phyloP scores from a whole-genome alignment of 1,284 basidiomycete species.

The Vanrija sp. region DNA sequence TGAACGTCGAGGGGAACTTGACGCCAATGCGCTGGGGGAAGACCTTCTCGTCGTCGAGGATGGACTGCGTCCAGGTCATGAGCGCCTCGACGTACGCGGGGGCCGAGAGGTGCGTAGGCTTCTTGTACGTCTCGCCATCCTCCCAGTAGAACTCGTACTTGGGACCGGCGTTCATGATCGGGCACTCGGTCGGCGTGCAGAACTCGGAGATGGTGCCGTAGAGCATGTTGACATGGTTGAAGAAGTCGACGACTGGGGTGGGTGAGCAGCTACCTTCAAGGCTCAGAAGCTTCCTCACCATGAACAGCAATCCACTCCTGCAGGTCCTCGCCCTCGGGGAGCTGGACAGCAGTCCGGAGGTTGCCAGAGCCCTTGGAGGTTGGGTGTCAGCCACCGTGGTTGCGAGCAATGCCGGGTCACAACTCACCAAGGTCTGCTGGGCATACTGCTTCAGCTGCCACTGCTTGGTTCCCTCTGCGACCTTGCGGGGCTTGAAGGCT shows the following conservation, averaged over 20 bases:
- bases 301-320: conserved; percentile 98
- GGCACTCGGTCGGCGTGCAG: conserved; percentile 93
- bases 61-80: conserved; percentile 96
- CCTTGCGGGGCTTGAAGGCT: conserved; percentile 94
- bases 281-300: conserved; percentile 58
- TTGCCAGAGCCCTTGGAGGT: conserved; percentile 79
- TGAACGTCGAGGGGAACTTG: conserved; percentile 87
- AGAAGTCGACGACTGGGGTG: conserved; percentile 79
- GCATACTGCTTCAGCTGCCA: conserved; percentile 96
- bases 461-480: conserved; percentile 92
- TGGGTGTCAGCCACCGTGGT: not conserved
- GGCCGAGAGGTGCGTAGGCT: conserved; percentile 87
- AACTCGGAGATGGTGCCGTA: conserved; percentile 96
- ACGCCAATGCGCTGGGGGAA: conserved; percentile 96
- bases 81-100: conserved; percentile 97
- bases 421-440: conserved; percentile 79
- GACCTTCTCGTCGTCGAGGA: conserved; percentile 86
- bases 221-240: conserved; percentile 93
- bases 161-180: conserved; percentile 97
- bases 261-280: not conserved
- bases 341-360: conserved; percentile 76
- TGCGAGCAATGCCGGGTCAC: not conserved
- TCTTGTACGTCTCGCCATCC: conserved; percentile 84
- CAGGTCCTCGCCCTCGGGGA: conserved; percentile 89
- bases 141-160: conserved; percentile 99